Percentiles rank a stretch among this genome's conserved stretches.
phyloP scores from a whole-genome alignment of 148 eudicot species.

The Heliosperma pusillum region DNA sequence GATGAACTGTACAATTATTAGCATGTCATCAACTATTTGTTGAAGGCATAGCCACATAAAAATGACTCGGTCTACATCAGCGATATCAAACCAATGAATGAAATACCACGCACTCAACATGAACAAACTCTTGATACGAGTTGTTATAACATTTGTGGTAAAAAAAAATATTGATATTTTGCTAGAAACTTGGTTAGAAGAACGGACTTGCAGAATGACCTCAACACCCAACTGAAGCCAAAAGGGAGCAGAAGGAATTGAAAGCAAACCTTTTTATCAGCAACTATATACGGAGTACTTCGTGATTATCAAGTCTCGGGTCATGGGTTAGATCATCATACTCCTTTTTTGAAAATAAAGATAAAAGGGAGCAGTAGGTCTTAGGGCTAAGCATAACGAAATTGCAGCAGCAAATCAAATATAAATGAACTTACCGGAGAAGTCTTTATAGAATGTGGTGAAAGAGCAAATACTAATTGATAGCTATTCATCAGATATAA shows the following conservation, averaged over 20 bases:
- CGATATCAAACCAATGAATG: background rate
- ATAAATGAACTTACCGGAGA: constrained; percentile 4
- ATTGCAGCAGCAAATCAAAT: constrained; percentile 7
- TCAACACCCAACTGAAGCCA: constrained; percentile 12
- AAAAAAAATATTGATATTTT: background rate
- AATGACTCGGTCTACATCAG: background rate
- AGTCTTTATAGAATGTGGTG: constrained; percentile 4
- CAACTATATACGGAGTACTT: background rate
- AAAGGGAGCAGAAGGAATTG: background rate
- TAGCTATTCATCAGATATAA: constrained; percentile 3
- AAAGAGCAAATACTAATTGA: constrained; percentile 1
- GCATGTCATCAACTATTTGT: background rate
- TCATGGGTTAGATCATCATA: background rate
- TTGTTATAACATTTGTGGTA: background rate
- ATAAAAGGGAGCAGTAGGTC: background rate
- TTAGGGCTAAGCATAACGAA: background rate
- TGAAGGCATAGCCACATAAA: background rate
- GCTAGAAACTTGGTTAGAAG: background rate
- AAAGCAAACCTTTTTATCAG: background rate
- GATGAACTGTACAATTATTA: background rate
- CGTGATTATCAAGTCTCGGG: background rate
- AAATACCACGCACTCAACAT: background rate
- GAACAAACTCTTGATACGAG: background rate
- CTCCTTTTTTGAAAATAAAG: background rate
- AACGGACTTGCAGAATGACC: background rate